Evolutionary conservation across 2,329 filamentous ascomycete species (phyloP), one percentile per base, ranked within the genome.

Genomic region (Fusarium marasasianum): DNA sequence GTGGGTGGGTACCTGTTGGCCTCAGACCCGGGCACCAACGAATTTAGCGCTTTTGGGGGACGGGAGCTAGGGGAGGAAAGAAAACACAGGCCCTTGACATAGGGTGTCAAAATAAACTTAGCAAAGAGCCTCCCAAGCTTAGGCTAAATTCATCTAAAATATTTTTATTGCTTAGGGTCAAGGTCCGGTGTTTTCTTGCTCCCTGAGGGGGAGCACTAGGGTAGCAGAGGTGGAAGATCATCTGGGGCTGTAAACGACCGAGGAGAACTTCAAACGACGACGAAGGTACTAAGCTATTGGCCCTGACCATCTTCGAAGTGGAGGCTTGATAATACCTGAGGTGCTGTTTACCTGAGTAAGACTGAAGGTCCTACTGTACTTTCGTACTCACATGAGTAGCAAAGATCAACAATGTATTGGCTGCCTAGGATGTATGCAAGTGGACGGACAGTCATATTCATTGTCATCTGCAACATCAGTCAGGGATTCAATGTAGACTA

Each of bases 1-100:
- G 38, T 44, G 65, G 38, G 40, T 66, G 50, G 50, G 11, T 44
- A 20, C 33, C 24, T 26, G 37, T 24, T 35, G 45, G 51, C 59
- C 45, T 70, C 66, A 58, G 66, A 66, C 62, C 67, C 51, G 24
- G 4, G 24, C 24, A 44, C 66, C 31, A 29, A 14, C 35, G 24
- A 17, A 14, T 59, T 53, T 63, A 48, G 61, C 61, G 61, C 37
- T 43, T 33, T 20, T 44, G 2, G n/a, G 35, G 20, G n/a, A 41
- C 56, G 43, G 56, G 56, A 31, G 31, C 31, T 31, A 31, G 12
- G 31, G 31, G 31, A 31, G 31, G 31, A 31, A 31, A 31, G 31
- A 31, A 31, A 31, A 12, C 31, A 31, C 31, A 13, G 31, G 31
- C 31, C 31, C 31, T 31, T 31, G 31, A 12, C 29, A 31, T 31